These are phyloP conservation scores for Lichtheimia hyalospora DNA, from an alignment of 371 early-diverging fungal genomes.

Conservation along the genomic window DNA sequence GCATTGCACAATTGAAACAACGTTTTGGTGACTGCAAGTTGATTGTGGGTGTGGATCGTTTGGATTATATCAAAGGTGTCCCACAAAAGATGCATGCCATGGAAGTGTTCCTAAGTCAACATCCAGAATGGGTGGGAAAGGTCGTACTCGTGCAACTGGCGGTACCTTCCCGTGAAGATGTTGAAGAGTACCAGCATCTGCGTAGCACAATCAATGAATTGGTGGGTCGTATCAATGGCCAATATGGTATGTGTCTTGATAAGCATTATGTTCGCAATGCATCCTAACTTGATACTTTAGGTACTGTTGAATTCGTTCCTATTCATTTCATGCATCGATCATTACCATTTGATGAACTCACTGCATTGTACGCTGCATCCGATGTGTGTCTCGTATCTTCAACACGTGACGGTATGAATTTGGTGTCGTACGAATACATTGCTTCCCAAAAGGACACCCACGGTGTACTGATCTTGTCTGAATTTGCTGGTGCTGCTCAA, in stretches of 20 bases:
- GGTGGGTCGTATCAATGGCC: slow-evolving; percentile 96
- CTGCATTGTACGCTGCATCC: slow-evolving; percentile 93
- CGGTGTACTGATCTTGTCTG: slow-evolving; percentile 96
- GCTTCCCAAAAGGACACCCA: slow-evolving; percentile 92
- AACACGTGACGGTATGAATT: slow-evolving; percentile 99
- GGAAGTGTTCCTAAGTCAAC: slow-evolving; percentile 86
- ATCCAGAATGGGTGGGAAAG: slow-evolving; percentile 95
- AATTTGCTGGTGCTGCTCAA: slow-evolving; percentile 99
- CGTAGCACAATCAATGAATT: slow-evolving; percentile 91
- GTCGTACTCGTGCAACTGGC: slow-evolving; percentile 98
- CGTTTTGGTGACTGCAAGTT: slow-evolving; percentile 90
- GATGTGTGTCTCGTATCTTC: slow-evolving; percentile 98
- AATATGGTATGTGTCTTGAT: slow-evolving; percentile 60
- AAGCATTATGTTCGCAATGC: too few relatives aligned
- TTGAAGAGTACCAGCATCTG: slow-evolving; percentile 96
- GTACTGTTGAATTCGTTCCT: slow-evolving; percentile 93
- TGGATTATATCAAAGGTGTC: slow-evolving; percentile 99
- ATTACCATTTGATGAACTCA: slow-evolving; percentile 93
- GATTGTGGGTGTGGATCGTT: slow-evolving; percentile 98
- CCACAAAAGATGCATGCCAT: slow-evolving; percentile 97
- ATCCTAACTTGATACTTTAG: slow-evolving; percentile 5
- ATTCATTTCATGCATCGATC: slow-evolving; percentile 98
- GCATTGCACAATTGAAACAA: slow-evolving; percentile 78
- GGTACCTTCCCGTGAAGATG: slow-evolving; percentile 96
- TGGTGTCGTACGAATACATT: slow-evolving; percentile 98